A percentile compares a stretch with the other conserved stretches of the same genome.
phyloP scores from a whole-genome alignment of 805 yeast genomes.

The Monosporozyma siamensis region DNA sequence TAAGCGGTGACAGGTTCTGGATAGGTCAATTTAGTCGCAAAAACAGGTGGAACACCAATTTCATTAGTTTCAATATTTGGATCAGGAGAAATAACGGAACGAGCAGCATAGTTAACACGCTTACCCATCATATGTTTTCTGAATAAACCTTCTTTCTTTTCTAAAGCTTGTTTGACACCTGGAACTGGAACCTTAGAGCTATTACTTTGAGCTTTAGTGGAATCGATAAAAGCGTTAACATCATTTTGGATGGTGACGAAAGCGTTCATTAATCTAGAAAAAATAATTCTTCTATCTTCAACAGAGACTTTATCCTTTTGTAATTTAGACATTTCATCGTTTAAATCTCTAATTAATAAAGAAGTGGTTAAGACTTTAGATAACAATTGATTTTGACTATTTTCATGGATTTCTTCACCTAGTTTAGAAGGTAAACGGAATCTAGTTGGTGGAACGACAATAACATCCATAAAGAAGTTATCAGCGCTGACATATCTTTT shows the following conservation, averaged over 20 bases:
- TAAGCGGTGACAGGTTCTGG: slow-evolving; percentile 97
- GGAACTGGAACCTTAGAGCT: slow-evolving; percentile 68
- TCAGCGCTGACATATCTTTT: slow-evolving; percentile 51
- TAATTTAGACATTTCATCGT: slow-evolving; percentile 63
- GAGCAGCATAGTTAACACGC: slow-evolving; percentile 97
- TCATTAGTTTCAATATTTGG: slow-evolving; percentile 97
- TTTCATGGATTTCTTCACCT: slow-evolving; percentile 95
- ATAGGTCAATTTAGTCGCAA: slow-evolving; percentile 88
- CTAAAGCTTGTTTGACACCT: slow-evolving; percentile 95
- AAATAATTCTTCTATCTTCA: slow-evolving; percentile 66
- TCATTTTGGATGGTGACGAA: slow-evolving; percentile 93
- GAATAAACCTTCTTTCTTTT: slow-evolving; percentile 96
- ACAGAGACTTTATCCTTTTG: slow-evolving; percentile 50
- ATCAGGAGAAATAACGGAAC: slow-evolving; percentile 98
- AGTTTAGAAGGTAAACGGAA: slow-evolving; percentile 93
- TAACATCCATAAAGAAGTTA: slow-evolving; percentile 78
- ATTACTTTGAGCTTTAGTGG: slow-evolving; percentile 74
- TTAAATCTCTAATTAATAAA: slow-evolving; percentile 75
- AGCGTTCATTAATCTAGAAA: slow-evolving; percentile 88
- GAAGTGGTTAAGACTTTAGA: slow-evolving; percentile 74
- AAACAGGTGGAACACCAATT: slow-evolving; percentile 98
- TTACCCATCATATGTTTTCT: slow-evolving; percentile 99
- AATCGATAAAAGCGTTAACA: slow-evolving; percentile 87
- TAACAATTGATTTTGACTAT: slow-evolving; percentile 81
- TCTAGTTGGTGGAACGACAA: slow-evolving; percentile 93